Evolutionary conservation across 2,329 filamentous ascomycete species (phyloP).

Genomic region (Fusarium sacchari): DNA sequence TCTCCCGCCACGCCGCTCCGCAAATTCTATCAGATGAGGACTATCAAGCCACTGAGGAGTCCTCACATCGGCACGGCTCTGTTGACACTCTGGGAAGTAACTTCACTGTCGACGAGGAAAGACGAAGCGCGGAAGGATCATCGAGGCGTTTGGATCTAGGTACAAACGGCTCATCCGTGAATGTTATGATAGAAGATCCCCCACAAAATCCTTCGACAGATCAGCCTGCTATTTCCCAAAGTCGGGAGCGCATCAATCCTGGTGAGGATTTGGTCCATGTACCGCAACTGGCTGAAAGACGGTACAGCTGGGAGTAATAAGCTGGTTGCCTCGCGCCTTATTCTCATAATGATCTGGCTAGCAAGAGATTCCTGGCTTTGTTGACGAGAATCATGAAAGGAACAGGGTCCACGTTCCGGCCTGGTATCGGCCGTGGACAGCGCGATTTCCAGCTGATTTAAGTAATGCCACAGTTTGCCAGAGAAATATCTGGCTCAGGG

Average conservation of each 20-base stretch:
- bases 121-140: conserved; percentile 43
- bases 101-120: conserved; percentile 65
- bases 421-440: neutral
- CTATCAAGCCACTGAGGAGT: neutral
- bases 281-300: conserved; percentile 59
- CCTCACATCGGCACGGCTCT: conserved; percentile 13
- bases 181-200: neutral
- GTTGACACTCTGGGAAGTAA: conserved; percentile 65
- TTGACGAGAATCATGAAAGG: neutral
- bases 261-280: conserved; percentile 61
- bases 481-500: neutral
- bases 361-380: neutral
- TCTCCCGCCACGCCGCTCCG: conserved; percentile 34
- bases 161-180: neutral
- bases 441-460: neutral
- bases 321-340: neutral
- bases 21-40: conserved; percentile 1
- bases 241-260: conserved; percentile 55
- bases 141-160: conserved; percentile 39
- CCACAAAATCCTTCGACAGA: neutral
- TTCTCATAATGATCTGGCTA: neutral
- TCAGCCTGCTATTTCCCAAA: conserved; percentile 38
- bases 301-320: conserved; percentile 63
- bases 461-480: neutral
- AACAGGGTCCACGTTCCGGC: no score